Evolutionary conservation across 73 alveolate genomes (phyloP).

Genomic region (Stentor coeruleus): DNA sequence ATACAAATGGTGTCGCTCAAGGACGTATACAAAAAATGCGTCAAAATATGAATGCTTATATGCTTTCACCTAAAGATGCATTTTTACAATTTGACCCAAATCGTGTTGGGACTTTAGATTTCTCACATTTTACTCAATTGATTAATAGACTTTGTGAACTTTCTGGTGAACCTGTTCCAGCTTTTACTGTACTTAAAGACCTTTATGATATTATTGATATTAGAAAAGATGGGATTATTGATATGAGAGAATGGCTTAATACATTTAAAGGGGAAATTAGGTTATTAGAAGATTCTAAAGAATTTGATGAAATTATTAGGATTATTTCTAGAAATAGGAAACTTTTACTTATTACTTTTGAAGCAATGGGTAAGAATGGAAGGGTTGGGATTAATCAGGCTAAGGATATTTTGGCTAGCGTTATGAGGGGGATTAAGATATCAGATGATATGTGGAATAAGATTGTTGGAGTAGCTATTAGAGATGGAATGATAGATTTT

Average conservation of each 20-base stretch:
- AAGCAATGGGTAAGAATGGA: constrained; percentile 35
- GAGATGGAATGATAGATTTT: constrained; percentile 59
- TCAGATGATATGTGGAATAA: constrained; percentile 49
- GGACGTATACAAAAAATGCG: constrained; percentile 62
- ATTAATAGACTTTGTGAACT: constrained; percentile 56
- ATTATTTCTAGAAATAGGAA: constrained; percentile 65
- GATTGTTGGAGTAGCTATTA: constrained; percentile 53
- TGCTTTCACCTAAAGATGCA: constrained; percentile 82
- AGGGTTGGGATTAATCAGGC: constrained; percentile 47
- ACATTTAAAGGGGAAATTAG: constrained; percentile 64
- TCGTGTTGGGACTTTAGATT: constrained; percentile 54
- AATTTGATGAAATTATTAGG: constrained; percentile 46
- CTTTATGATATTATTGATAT: constrained; percentile 83
- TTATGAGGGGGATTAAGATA: constrained; percentile 40
- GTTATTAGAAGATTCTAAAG: constrained; percentile 54
- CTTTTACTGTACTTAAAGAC: constrained; percentile 83
- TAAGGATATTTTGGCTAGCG: constrained; percentile 31
- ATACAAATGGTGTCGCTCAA: constrained; percentile 56
- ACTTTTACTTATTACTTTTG: constrained; percentile 54
- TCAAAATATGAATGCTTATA: constrained; percentile 64
- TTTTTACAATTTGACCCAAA: constrained; percentile 61
- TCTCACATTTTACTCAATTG: constrained; percentile 55
- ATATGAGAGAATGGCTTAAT: constrained; percentile 85
- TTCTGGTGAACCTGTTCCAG: constrained; percentile 74
- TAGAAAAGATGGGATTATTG: constrained; percentile 93